A percentile compares a stretch with the other conserved stretches of the same genome.
Conservation (phyloP, 2,329 filamentous ascomycete genomes). For the Dothideomycetes sp. region DNA sequence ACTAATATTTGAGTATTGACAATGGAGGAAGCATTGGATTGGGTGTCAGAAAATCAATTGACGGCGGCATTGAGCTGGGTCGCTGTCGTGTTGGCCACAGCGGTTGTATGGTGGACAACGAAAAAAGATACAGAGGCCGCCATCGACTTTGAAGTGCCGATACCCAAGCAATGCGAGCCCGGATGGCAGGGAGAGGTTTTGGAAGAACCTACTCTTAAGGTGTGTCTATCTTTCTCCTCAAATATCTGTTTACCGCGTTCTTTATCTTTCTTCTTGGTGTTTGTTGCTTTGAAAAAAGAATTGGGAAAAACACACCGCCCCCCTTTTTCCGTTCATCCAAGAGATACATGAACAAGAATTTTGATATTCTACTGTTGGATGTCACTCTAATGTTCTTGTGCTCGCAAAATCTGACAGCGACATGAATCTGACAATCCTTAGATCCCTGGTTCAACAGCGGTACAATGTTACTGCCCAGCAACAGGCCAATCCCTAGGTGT, state of each 20-base stretch:
- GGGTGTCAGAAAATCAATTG: constrained; percentile 7
- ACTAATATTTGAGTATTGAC: background rate
- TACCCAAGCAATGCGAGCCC: constrained; percentile 50
- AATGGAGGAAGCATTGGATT: constrained; percentile 12
- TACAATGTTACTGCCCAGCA: constrained; percentile 83
- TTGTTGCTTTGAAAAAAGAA: too few species aligned
- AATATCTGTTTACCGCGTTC: background rate
- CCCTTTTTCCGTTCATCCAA: too few species aligned
- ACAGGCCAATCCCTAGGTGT: constrained; percentile 75
- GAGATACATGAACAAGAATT: constrained; percentile 21
- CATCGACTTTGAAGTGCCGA: constrained; percentile 51
- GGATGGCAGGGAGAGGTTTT: constrained; percentile 49
- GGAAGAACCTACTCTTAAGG: constrained; percentile 53
- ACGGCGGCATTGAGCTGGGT: constrained; percentile 5
- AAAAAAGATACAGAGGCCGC: constrained; percentile 27
- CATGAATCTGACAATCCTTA: constrained; percentile 20
- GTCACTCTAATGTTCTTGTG: background rate
- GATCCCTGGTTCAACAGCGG: constrained; percentile 54
- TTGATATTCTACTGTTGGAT: background rate
- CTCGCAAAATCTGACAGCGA: background rate
- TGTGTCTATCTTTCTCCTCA: constrained; percentile 15
- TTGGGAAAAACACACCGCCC: too few species aligned
- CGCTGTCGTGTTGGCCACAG: constrained; percentile 3
- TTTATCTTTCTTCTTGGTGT: background rate
- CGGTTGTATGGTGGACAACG: background rate